Conservation (phyloP, 768 basidiomycete genomes). For the Lentinus tigrinus region DNA sequence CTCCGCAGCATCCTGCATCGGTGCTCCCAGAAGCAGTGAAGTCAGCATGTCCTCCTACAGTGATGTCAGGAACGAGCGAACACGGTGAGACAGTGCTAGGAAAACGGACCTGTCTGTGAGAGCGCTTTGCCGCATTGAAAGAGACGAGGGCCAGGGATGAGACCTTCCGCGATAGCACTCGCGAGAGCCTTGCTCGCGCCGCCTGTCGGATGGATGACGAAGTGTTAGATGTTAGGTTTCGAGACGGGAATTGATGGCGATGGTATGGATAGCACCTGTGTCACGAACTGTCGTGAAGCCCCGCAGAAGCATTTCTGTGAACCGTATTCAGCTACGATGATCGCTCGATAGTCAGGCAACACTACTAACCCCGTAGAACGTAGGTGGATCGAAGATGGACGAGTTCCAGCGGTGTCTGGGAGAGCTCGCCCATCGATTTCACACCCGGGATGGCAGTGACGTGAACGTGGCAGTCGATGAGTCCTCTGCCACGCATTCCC, state of each 20-base stretch:
- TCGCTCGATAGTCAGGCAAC: neutral
- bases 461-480: constrained; percentile 47
- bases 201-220: constrained; percentile 13
- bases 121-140: constrained; percentile 40
- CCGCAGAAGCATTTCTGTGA: constrained; percentile 36
- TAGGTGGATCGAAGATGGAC: constrained; percentile 37
- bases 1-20: constrained; percentile 35
- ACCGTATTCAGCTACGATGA: neutral
- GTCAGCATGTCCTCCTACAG: constrained; percentile 39
- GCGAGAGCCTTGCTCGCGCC: constrained; percentile 40
- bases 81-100: neutral
- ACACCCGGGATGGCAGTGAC: constrained; percentile 41
- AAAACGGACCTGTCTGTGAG: constrained; percentile 35
- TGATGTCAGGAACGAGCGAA: neutral
- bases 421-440: constrained; percentile 36
- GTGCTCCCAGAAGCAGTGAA: constrained; percentile 19
- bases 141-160: constrained; percentile 36
- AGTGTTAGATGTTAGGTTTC: too few species aligned
- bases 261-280: constrained; percentile 22
- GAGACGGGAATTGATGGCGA: too few species aligned
- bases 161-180: constrained; percentile 37
- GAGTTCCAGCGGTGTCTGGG: constrained; percentile 31
- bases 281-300: constrained; percentile 43
- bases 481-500: constrained; percentile 27
- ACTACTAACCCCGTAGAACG: constrained; percentile 32